Conservation (phyloP, 306 rosid species). For the Ceratonia siliqua region DNA sequence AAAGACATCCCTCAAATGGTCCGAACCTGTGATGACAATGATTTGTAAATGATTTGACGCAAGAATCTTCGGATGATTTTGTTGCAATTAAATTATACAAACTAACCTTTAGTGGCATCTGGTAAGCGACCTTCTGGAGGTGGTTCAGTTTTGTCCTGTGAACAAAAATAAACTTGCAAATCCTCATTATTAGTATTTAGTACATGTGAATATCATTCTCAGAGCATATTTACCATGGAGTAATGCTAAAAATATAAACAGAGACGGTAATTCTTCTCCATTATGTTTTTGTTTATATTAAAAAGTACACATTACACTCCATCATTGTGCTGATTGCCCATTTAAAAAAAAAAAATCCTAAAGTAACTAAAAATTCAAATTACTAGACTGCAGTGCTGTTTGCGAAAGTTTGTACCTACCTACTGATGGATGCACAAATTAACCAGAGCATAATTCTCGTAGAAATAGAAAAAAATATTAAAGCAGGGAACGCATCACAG, state of each 20-base stretch:
- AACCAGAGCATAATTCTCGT: not conserved
- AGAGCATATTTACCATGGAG: not conserved
- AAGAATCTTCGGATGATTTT: not conserved
- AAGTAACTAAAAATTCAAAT: not conserved
- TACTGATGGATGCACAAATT: not conserved
- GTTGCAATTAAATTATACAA: not conserved
- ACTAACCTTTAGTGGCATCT: constrained; percentile 53
- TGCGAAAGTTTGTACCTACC: not conserved
- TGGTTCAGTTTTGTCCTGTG: constrained; percentile 58
- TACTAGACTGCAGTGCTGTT: not conserved
- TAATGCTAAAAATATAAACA: not conserved
- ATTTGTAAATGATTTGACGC: not conserved
- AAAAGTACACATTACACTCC: not conserved
- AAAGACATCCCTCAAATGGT: constrained; percentile 66
- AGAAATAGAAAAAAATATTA: not conserved
- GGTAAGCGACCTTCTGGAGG: constrained; percentile 78
- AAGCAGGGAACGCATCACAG: not conserved
- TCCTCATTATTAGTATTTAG: not conserved
- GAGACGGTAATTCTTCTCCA: not conserved
- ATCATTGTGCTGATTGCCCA: not conserved
- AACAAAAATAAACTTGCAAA: not conserved
- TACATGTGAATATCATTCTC: not conserved
- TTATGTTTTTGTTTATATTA: not conserved
- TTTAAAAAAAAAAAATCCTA: not conserved
- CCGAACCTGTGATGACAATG: constrained; percentile 45